Percentiles rank a stretch among this genome's conserved stretches.
phyloP scores from a whole-genome alignment of 2,329 filamentous ascomycete species.

The Pseudogymnoascus sp. region DNA sequence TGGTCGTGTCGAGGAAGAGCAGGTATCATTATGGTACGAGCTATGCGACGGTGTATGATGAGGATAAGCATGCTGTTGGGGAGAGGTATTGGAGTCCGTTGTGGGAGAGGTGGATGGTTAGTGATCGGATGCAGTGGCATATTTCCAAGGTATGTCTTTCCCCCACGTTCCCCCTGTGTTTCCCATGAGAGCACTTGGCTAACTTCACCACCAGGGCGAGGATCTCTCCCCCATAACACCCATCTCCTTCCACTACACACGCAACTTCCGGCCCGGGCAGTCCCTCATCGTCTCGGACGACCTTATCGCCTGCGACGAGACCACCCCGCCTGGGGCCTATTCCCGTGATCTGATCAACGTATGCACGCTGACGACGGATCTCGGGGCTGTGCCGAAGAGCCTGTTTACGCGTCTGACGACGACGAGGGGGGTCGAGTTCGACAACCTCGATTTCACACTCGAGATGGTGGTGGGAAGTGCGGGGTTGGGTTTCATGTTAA shows the following conservation, averaged over 20 bases:
- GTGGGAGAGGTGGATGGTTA: conserved; percentile 79
- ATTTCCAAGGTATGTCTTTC: conserved; percentile 58
- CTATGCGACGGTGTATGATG: conserved; percentile 75
- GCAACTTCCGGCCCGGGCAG: conserved; percentile 72
- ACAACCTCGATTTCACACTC: conserved; percentile 73
- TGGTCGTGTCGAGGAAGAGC: conserved; percentile 68
- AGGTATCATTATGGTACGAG: conserved; percentile 69
- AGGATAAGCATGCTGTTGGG: conserved; percentile 62
- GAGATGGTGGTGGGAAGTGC: conserved; percentile 79
- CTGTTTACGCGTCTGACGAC: conserved; percentile 71
- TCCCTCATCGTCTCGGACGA: conserved; percentile 74
- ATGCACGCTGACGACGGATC: conserved; percentile 73
- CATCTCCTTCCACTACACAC: conserved; percentile 77
- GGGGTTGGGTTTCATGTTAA: conserved; percentile 68
- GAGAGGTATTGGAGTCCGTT: conserved; percentile 74
- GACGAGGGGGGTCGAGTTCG: conserved; percentile 72
- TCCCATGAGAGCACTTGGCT: neutral
- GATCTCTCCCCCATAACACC: conserved; percentile 66
- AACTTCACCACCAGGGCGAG: conserved; percentile 48
- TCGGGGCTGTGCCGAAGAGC: conserved; percentile 65
- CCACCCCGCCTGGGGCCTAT: conserved; percentile 56
- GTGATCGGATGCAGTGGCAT: conserved; percentile 79
- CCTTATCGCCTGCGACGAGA: conserved; percentile 66
- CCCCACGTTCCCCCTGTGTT: neutral
- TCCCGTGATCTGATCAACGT: conserved; percentile 60